A percentile compares a stretch with the other conserved stretches of the same genome.
Evolutionary conservation across 371 early-diverging fungal species (phyloP).

Genomic region (Rhizomucor pusillus): DNA sequence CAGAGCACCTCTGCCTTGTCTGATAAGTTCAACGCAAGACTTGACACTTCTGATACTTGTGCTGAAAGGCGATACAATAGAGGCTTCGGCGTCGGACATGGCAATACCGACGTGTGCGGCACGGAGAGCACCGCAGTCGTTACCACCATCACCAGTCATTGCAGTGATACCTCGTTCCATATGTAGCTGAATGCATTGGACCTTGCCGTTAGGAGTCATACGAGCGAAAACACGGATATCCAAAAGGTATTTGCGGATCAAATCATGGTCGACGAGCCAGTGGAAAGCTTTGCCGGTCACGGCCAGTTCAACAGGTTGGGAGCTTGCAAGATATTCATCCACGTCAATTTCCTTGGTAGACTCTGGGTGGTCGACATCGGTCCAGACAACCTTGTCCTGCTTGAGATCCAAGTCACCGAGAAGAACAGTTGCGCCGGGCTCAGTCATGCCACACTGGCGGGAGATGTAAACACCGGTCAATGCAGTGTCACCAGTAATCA

Average conservation of each 20-base stretch:
- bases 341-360: constrained; percentile 32
- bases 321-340: constrained; percentile 28
- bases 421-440: constrained; percentile 31
- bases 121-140: constrained; percentile 93
- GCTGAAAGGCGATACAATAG: constrained; percentile 85
- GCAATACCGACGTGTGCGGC: constrained; percentile 92
- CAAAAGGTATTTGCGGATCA: constrained; percentile 50
- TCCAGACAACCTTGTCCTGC: constrained; percentile 41
- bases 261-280: constrained; percentile 33
- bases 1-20: constrained; percentile 74
- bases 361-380: constrained; percentile 51
- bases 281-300: constrained; percentile 74
- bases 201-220: constrained; percentile 77
- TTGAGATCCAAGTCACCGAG: constrained; percentile 48
- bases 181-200: constrained; percentile 69
- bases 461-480: constrained; percentile 88
- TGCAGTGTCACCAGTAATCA: constrained; percentile 95
- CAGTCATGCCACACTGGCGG: constrained; percentile 73
- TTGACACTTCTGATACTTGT: constrained; percentile 63
- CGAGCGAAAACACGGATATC: constrained; percentile 73
- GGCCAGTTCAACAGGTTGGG: constrained; percentile 59
- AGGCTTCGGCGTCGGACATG: constrained; percentile 83
- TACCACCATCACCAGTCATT: constrained; percentile 97
- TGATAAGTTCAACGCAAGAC: constrained; percentile 72
- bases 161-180: constrained; percentile 76